Base-by-base conservation (phyloP, 2,329 filamentous ascomycete species). In the Pyrenophora teres region DNA sequence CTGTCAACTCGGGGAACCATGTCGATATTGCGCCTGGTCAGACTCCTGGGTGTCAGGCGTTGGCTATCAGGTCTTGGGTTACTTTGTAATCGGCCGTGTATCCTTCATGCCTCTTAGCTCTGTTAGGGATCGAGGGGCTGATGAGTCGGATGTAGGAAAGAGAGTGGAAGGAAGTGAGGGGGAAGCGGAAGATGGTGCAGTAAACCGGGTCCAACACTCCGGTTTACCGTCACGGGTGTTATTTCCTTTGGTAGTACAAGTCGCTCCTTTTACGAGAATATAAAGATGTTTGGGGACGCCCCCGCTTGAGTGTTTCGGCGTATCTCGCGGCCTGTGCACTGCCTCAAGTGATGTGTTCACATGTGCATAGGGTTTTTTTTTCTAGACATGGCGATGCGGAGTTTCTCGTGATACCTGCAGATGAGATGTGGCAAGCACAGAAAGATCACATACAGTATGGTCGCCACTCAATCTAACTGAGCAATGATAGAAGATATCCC, bases 21-120 rank as follows among this genome's bases (percentile, higher is more conserved):
- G n/a, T 56, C n/a, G 54, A 56, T 25, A 43, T 54, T 8, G 12
- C 4, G n/a, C 47, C 41, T 21, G 48, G 48, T 10, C 38, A 48
- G 13, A 33, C 18, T 25, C 40, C 50, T 25, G 51, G 46, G 16
- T 56, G 54, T 30, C 18, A 35, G 15, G 40, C 23, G 7, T 21
- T 54, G 42, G 40, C 49, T 32, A 54, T 54, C 7, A 38, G 42
- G 12, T 56, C 54, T 32, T 46, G 42, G 36, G 8, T 51, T 16
- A 51, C 48, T n/a, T 31, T 51, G 36, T 51, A 51, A 37, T n/a
- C n/a, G 9, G 18, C 13, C 31, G 5, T 6, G 3, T 21, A 21
- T 21, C 19, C 19, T 21, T 21, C 19, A 21, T 21, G 19, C 19
- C 19, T 3, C 19, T 21, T 5, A 21, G 19, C 5, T 5, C 5